A percentile compares a stretch with the other conserved stretches of the same genome.
These are phyloP conservation scores for Porcisia deanei DNA, from an alignment of 208 protist species.

Conservation along the genomic window DNA sequence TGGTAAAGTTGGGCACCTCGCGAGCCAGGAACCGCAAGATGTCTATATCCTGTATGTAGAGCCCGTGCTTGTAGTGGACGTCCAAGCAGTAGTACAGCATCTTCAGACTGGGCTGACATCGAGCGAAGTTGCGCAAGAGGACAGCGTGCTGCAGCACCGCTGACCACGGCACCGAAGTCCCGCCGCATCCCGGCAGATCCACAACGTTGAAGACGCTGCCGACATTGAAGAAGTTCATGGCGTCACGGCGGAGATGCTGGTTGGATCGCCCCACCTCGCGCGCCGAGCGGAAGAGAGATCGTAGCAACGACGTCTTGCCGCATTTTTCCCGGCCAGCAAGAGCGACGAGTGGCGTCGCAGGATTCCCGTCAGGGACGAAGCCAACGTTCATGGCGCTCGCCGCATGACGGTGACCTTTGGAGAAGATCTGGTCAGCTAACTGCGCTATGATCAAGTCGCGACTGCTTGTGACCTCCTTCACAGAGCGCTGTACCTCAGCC, in stretches of 20 bases:
- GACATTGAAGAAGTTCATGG: slow-evolving; percentile 91
- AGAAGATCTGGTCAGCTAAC: slow-evolving; percentile 85
- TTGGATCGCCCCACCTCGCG: slow-evolving; percentile 75
- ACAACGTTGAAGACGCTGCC: slow-evolving; percentile 85
- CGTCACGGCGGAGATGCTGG: slow-evolving; percentile 68
- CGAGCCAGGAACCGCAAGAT: slow-evolving; percentile 78
- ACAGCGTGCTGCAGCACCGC: slow-evolving; percentile 82
- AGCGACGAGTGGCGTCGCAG: slow-evolving; percentile 77
- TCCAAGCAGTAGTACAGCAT: slow-evolving; percentile 94
- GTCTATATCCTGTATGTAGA: slow-evolving; percentile 89
- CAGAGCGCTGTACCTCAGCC: slow-evolving; percentile 38
- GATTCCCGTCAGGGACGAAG: slow-evolving; percentile 87
- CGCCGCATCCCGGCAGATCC: slow-evolving; percentile 82
- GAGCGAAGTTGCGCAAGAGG: slow-evolving; percentile 81
- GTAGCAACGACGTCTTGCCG: slow-evolving; percentile 81
- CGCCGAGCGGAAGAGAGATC: slow-evolving; percentile 76
- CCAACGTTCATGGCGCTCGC: slow-evolving; percentile 79
- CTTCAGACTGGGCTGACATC: slow-evolving; percentile 80
- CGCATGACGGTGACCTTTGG: slow-evolving; percentile 69
- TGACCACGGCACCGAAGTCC: slow-evolving; percentile 83
- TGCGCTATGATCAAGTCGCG: slow-evolving; percentile 77
- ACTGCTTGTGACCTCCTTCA: slow-evolving; percentile 46
- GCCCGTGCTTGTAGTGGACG: slow-evolving; percentile 82
- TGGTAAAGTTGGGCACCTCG: slow-evolving; percentile 90
- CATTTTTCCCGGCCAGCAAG: slow-evolving; percentile 65